Percentiles rank a stretch among this genome's conserved stretches.
Evolutionary conservation across 192 early-diverging fungal species (phyloP).

Genomic region (Spinellus fusiger): DNA sequence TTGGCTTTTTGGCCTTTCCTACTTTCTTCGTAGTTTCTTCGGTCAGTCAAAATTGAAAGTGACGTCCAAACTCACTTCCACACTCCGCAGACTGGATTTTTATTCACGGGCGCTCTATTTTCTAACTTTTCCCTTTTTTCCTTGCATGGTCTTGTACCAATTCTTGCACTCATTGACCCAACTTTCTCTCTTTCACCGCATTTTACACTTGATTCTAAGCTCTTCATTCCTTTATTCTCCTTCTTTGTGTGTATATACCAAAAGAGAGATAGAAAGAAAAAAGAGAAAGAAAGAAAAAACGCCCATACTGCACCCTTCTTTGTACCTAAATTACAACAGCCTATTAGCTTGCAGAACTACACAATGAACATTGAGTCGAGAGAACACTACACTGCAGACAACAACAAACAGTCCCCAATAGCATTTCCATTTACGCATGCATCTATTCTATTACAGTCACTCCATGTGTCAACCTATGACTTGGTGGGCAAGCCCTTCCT

Average conservation of each 20-base stretch:
- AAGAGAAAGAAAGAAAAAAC: no score
- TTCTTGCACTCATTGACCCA: neutral
- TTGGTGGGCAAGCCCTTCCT: constrained; percentile 16
- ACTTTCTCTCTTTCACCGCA: neutral
- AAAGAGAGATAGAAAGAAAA: no score
- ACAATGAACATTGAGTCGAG: no score
- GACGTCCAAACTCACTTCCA: no score
- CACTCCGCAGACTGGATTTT: no score
- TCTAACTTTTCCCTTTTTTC: neutral
- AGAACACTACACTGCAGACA: neutral
- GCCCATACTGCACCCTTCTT: no score
- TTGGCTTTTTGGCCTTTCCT: neutral
- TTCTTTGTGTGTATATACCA: no score
- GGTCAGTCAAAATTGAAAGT: neutral
- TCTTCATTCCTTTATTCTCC: neutral
- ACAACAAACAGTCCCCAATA: neutral
- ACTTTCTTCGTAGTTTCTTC: neutral
- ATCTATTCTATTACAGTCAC: constrained; percentile 1
- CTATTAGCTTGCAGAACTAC: no score
- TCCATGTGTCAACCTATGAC: constrained; percentile 18
- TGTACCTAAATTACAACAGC: no score
- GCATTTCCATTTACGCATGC: neutral
- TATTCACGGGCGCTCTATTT: neutral
- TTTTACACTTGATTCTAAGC: neutral
- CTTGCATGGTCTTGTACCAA: neutral